phyloP scores from a whole-genome alignment of 805 yeast genomes.

The Maudiozyma turicensis region DNA sequence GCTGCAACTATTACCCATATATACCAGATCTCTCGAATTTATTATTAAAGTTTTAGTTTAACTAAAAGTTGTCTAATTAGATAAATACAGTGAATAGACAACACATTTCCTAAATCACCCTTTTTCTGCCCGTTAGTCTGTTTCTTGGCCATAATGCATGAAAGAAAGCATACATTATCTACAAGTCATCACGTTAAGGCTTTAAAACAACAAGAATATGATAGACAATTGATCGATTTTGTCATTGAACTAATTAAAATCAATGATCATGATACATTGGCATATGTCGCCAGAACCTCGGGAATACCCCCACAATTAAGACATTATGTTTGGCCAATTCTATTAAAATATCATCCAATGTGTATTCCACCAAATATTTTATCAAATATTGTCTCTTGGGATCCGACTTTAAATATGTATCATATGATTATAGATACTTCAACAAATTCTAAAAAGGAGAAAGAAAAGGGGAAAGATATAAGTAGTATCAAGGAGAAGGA shows the following conservation, averaged over 20 bases:
- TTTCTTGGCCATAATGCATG: conserved; percentile 1
- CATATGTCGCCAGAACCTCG: conserved; percentile 67
- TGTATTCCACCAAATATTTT: conserved; percentile 65
- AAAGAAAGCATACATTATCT: conserved; percentile 10
- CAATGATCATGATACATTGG: conserved; percentile 64
- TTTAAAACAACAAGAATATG: conserved; percentile 21
- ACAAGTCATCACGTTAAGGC: conserved; percentile 22
- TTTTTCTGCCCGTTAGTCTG: no score
- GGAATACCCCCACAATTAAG: conserved; percentile 83
- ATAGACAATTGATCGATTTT: conserved; percentile 32
- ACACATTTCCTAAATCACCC: no score
- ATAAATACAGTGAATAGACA: no score
- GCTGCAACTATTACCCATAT: no score
- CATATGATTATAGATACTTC: conserved; percentile 1
- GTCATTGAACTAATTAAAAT: conserved; percentile 47
- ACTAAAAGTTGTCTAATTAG: no score
- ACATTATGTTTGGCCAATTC: conserved; percentile 73
- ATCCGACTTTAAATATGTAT: conserved; percentile 10
- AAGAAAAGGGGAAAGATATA: neutral
- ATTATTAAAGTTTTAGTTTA: no score
- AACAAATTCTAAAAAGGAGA: neutral
- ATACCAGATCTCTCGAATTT: no score
- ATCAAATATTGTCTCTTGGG: conserved; percentile 38
- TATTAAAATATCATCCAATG: conserved; percentile 76
- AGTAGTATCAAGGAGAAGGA: neutral